Evolutionary conservation across 768 basidiomycete species (phyloP), one percentile per base, ranked within the genome.

Genomic region (Boletus rubescentipes): DNA sequence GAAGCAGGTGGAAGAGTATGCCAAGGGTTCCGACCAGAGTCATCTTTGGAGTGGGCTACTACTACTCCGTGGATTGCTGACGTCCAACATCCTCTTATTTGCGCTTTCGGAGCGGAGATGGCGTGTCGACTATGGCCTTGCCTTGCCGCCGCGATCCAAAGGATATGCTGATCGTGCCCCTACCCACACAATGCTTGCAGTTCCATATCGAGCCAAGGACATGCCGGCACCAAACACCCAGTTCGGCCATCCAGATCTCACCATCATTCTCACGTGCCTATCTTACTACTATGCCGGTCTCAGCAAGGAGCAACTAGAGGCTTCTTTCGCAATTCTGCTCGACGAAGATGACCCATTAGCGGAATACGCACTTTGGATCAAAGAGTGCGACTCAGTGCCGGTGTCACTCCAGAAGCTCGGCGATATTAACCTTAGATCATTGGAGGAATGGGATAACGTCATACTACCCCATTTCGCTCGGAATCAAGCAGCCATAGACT

Each of bases 231-330:
- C 53, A 12, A 59, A 64, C 36, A 68, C 72, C 0, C 69, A 73
- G 34, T 75, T 73, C 20, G 67, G 67, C 23, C 72, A 73, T 37
- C 72, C 72, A 16, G 72, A 73, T 18, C 56, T 74, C 15, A 58
- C 60, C 14, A 60, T 73, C 42, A 30, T 57, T 5, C 63, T 73
- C 10, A 74, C 69, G 0, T 73, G 60, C 43, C 54, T 72, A 16
- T 62, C 61, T 4, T 73, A 73, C 40, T 72, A 72, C 26, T 69
- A 73, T 39, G 14, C 36, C 36, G 36, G 36, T 37, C 36, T 37
- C 16, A n/a, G 16, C 26, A 3, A 29, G 11, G 11, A 38, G 16
- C 46, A 47, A 8, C n/a, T 47, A 26, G 29, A 36, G 18, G 6
- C 6, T 8, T 11, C 23, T 5, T 47, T 47, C 5, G 26, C 37